These are phyloP conservation scores for Heliosperma pusillum DNA, from an alignment of 148 eudicot genomes.

Conservation along the genomic window DNA sequence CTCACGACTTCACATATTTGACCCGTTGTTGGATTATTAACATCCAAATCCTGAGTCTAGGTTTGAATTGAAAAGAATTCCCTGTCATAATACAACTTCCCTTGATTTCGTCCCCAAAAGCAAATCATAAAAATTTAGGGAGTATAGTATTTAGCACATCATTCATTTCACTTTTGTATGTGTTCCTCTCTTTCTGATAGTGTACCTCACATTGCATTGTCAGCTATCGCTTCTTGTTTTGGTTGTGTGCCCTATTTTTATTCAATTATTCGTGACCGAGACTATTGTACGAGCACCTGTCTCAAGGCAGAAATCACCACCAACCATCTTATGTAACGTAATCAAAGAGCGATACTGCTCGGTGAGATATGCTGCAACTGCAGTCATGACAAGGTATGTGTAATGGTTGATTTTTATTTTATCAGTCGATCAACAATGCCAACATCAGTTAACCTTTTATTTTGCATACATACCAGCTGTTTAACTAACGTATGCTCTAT, in stretches of 20 bases:
- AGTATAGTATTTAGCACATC: too few species aligned
- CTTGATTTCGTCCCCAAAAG: too few species aligned
- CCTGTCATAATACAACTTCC: too few species aligned
- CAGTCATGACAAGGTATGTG: constrained; percentile 50
- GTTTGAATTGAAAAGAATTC: too few species aligned
- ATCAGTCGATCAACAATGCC: neutral
- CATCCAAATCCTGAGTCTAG: too few species aligned
- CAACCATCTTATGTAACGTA: constrained; percentile 34
- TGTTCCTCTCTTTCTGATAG: neutral
- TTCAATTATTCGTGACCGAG: constrained; percentile 56
- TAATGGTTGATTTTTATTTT: neutral
- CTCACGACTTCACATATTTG: too few species aligned
- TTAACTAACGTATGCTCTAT: constrained; percentile 19
- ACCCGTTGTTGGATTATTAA: too few species aligned
- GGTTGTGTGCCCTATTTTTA: constrained; percentile 48
- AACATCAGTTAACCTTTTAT: neutral
- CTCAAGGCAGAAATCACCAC: constrained; percentile 30
- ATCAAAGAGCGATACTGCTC: constrained; percentile 54
- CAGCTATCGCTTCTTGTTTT: constrained; percentile 66
- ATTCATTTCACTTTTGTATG: neutral
- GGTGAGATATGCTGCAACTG: constrained; percentile 48
- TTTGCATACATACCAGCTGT: neutral
- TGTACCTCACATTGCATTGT: neutral
- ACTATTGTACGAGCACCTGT: constrained; percentile 42
- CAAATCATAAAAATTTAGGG: too few species aligned